Evolutionary conservation across 345 rosid species (phyloP).

Genomic region (Eutrema heterophyllum): DNA sequence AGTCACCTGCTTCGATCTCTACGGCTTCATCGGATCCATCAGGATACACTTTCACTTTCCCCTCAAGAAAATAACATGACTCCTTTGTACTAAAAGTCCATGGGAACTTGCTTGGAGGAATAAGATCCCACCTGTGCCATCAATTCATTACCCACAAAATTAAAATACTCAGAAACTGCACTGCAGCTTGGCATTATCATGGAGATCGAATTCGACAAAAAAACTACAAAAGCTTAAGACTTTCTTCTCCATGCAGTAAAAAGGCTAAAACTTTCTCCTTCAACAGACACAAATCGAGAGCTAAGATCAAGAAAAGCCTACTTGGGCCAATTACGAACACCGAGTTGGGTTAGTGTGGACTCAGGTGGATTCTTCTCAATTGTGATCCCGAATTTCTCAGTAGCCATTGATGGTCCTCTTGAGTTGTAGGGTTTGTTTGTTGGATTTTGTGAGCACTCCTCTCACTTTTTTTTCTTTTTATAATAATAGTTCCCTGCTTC

Average conservation of each 20-base stretch:
- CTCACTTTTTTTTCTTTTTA: no score
- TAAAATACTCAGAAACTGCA: no score
- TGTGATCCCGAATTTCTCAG: constrained; percentile 66
- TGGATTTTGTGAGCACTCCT: neutral
- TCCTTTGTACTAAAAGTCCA: constrained; percentile 70
- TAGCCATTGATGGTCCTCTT: constrained; percentile 28
- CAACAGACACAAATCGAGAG: no score
- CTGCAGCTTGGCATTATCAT: no score
- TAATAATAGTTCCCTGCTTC: neutral
- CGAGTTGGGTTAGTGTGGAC: constrained; percentile 63
- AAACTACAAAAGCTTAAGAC: neutral
- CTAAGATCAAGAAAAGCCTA: constrained; percentile 16
- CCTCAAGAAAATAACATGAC: constrained; percentile 68
- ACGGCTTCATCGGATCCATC: constrained; percentile 58
- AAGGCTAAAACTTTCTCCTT: neutral
- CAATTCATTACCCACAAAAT: neutral
- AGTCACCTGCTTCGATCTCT: constrained; percentile 76
- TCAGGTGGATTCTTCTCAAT: constrained; percentile 69
- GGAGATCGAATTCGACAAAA: no score
- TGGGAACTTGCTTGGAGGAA: constrained; percentile 85
- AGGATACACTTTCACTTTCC: constrained; percentile 70
- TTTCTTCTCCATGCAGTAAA: neutral
- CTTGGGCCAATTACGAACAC: constrained; percentile 82
- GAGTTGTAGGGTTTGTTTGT: neutral
- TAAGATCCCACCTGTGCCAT: constrained; percentile 60